Evolutionary conservation across 1,284 basidiomycete species (phyloP).

Genomic region (Fomitiporia mediterranea): DNA sequence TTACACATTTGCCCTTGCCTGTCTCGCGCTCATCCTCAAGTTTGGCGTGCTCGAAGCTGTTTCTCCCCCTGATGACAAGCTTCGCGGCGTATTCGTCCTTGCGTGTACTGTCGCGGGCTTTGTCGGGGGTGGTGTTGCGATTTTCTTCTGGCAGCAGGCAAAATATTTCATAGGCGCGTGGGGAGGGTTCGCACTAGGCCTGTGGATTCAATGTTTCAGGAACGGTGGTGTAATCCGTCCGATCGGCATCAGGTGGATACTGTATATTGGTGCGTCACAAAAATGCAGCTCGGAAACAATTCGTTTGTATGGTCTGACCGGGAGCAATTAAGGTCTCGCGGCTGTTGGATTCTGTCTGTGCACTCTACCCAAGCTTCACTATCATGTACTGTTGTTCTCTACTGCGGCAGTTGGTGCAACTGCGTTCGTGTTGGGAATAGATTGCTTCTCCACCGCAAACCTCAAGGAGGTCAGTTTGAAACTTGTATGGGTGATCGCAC

Average conservation of each 20-base stretch:
- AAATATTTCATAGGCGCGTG: constrained; percentile 84
- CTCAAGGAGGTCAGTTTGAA: constrained; percentile 75
- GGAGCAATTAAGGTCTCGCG: constrained; percentile 28
- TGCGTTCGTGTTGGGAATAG: constrained; percentile 88
- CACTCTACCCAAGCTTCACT: constrained; percentile 58
- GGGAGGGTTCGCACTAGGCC: constrained; percentile 83
- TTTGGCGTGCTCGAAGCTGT: constrained; percentile 83
- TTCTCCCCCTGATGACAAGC: constrained; percentile 70
- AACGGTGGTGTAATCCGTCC: constrained; percentile 76
- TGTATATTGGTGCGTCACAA: constrained; percentile 67
- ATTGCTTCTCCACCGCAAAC: constrained; percentile 88
- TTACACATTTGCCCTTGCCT: constrained; percentile 82
- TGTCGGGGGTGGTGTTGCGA: constrained; percentile 77
- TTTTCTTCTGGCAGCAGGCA: constrained; percentile 87
- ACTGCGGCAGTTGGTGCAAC: constrained; percentile 89
- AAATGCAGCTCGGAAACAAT: constrained; percentile 25
- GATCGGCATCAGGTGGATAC: constrained; percentile 80
- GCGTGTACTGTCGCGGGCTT: constrained; percentile 76
- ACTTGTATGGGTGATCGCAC: constrained; percentile 1
- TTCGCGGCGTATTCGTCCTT: constrained; percentile 88
- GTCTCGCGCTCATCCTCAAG: constrained; percentile 83
- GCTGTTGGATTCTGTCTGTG: constrained; percentile 46
- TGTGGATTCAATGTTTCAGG: constrained; percentile 84
- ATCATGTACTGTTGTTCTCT: constrained; percentile 74
- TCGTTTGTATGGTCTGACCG: constrained; percentile 5